Percentiles rank a stretch among this genome's conserved stretches.
Conservation (phyloP, 2,329 filamentous ascomycete genomes). For the Diaporthe amygdali region DNA sequence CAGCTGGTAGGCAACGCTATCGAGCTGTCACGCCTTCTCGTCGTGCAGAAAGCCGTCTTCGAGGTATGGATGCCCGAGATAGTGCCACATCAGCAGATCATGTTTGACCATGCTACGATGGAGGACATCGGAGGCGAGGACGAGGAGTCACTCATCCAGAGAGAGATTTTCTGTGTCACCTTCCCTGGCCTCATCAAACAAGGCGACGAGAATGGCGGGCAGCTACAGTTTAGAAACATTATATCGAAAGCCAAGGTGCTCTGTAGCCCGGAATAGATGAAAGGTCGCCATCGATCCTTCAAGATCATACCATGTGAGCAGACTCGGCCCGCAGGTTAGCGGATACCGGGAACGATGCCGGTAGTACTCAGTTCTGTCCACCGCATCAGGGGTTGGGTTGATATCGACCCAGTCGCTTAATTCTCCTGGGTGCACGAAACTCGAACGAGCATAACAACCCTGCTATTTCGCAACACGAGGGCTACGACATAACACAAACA, state of each 20-base stretch:
- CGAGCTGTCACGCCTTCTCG: conserved; percentile 60
- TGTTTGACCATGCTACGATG: conserved; percentile 66
- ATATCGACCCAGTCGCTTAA: background rate
- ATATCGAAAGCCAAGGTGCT: conserved; percentile 71
- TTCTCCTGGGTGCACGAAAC: background rate
- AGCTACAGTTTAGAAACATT: conserved; percentile 66
- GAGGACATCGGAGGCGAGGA: conserved; percentile 70
- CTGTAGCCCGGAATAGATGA: conserved; percentile 53
- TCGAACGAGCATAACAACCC: background rate
- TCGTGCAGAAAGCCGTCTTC: conserved; percentile 64
- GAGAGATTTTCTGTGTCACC: conserved; percentile 65
- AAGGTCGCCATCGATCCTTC: background rate
- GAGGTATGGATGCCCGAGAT: conserved; percentile 60
- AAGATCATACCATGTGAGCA: conserved; percentile 5
- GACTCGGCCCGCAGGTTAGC: background rate
- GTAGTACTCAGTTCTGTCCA: background rate
- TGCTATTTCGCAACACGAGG: background rate
- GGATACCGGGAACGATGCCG: background rate
- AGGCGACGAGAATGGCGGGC: conserved; percentile 68
- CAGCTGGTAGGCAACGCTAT: conserved; percentile 58
- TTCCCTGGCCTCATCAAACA: conserved; percentile 70
- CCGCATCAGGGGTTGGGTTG: background rate
- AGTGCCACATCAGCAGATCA: conserved; percentile 55
- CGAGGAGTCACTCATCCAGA: conserved; percentile 56
- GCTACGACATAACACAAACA: conserved; percentile 4